A percentile compares a stretch with the other conserved stretches of the same genome.
Conservation (phyloP, 768 basidiomycete genomes). For the Panus rudis region DNA sequence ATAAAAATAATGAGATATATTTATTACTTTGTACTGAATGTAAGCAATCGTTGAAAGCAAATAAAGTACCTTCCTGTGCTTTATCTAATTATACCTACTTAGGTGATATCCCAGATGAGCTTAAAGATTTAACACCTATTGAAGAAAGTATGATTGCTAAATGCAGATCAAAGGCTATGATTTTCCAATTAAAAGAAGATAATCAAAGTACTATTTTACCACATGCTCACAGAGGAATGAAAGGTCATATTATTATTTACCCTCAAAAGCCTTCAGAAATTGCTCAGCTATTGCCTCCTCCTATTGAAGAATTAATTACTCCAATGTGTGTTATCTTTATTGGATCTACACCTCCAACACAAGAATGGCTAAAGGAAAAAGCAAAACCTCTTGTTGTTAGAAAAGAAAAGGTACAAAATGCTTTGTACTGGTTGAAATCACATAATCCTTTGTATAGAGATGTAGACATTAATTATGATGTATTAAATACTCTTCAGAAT, state of each 20-base stretch:
- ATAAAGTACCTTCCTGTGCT: neutral
- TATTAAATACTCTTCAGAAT: too few relatives aligned
- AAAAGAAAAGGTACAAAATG: conserved; percentile 23
- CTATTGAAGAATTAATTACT: conserved; percentile 26
- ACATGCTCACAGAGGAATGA: conserved; percentile 27
- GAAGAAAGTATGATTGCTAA: conserved; percentile 4
- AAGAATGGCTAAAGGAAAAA: conserved; percentile 25
- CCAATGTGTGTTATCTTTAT: conserved; percentile 36
- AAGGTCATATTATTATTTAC: conserved; percentile 35
- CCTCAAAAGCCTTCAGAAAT: conserved; percentile 28
- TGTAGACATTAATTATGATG: conserved; percentile 19
- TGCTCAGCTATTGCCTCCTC: conserved; percentile 27
- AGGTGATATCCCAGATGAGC: neutral
- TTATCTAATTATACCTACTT: conserved; percentile 1
- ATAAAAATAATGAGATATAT: too few relatives aligned
- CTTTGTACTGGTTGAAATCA: conserved; percentile 30
- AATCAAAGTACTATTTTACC: too few relatives aligned
- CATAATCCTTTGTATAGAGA: conserved; percentile 31
- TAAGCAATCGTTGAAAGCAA: neutral
- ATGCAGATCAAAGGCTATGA: conserved; percentile 1
- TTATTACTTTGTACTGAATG: neutral
- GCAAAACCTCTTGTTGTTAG: conserved; percentile 31
- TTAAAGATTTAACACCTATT: neutral
- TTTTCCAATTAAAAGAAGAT: conserved; percentile 1
- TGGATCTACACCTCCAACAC: conserved; percentile 23